These are phyloP conservation scores for Lolium perenne DNA, from an alignment of 176 grass and related monocot genomes.

Conservation along the genomic window DNA sequence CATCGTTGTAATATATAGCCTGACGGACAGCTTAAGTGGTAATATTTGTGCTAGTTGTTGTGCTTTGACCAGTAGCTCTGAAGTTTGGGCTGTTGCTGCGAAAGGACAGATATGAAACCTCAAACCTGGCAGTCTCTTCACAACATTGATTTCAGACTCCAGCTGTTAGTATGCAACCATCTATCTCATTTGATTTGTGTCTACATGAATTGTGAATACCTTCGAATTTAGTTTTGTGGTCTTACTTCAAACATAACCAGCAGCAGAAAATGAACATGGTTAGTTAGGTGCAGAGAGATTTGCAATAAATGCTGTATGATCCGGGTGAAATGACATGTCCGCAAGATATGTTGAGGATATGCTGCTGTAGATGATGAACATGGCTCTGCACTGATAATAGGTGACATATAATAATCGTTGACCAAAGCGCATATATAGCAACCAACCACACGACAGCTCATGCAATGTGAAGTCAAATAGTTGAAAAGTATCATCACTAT, in stretches of 20 bases:
- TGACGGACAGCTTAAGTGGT: not conserved
- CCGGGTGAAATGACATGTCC: not conserved
- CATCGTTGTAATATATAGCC: not conserved
- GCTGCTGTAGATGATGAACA: conserved; percentile 16
- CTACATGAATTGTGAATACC: not conserved
- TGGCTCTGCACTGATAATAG: not conserved
- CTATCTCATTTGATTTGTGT: not conserved
- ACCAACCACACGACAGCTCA: no score
- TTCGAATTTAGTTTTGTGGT: not conserved
- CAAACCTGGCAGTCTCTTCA: not conserved
- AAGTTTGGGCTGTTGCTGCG: not conserved
- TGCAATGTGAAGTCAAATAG: conserved; percentile 37
- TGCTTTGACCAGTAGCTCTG: not conserved
- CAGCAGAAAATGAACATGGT: conserved; percentile 17
- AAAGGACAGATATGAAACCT: conserved; percentile 12
- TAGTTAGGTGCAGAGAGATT: not conserved
- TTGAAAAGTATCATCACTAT: conserved; percentile 20
- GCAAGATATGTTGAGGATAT: not conserved
- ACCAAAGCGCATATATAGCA: not conserved
- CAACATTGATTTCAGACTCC: not conserved
- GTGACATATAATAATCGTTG: conserved; percentile 24
- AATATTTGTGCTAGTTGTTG: conserved; percentile 9
- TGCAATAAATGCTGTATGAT: not conserved
- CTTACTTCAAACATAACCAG: not conserved
- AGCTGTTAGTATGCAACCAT: conserved; percentile 4